Evolutionary conservation across 345 rosid genomes (phyloP), one percentile per base, ranked within the genome.

Genomic region (Firmiana major): DNA sequence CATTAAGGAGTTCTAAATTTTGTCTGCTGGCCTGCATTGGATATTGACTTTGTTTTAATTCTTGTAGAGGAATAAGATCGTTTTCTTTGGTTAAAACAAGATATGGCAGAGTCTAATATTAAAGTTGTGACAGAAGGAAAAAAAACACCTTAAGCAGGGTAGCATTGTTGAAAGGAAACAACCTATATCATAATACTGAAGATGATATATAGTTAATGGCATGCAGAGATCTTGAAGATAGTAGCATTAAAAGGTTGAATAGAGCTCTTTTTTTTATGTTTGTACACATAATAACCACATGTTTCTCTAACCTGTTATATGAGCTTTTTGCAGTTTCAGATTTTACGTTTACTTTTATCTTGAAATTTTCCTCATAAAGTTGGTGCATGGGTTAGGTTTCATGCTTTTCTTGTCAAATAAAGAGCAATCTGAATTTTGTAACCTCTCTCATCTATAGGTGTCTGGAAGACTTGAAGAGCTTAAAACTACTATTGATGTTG

Each of bases 391-490:
- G 54, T 40, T 7, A 6, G 22, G 22, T 57, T 17, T 67, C 16
- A 43, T 6, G 42, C 48, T 63, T 19, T 58, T 66, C 53, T 55
- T 60, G 34, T 66, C 31, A 63, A 51, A 54, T 76, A 6, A 55
- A 46, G 46, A 31, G 54, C 40, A 71, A 71, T 59, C 51, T 73
- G 36, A 79, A 26, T 66, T 60, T 74, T 76, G 54, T 71, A 3
- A 62, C 21, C 73, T 59, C 59, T 79, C n/a, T 60, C 36, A 75
- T 63, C 58, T 73, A 68, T 80, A 91, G 96, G 90, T 87, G 76
- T 79, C 92, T 48, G 88, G 84, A 78, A 88, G 85, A 79, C 82
- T 88, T 55, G 80, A 84, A 36, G 93, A 91, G 82, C 78, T 89
- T 82, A 85, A 85, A 86, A 84, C 88, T 19, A 82, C 93, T 34